A percentile compares a stretch with the other conserved stretches of the same genome.
Conservation (phyloP, 2,329 filamentous ascomycete species). For the Graphilbum fragrans region DNA sequence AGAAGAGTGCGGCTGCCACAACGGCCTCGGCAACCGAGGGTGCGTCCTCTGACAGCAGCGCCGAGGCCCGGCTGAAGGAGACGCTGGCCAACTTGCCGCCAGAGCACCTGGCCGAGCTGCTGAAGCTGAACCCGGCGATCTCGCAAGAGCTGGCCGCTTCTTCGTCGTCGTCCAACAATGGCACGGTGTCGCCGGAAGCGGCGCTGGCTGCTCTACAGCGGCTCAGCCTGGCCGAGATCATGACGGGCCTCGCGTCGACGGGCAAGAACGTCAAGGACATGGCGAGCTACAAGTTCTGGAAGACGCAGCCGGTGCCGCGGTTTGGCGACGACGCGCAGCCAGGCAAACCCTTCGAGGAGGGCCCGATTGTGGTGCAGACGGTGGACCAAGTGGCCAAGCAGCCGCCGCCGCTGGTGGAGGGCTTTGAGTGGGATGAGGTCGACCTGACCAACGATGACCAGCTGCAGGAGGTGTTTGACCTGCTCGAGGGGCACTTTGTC, state of each 20-base stretch:
- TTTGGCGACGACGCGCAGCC: conserved; percentile 44
- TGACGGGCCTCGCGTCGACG: conserved; percentile 62
- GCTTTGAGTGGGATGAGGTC: conserved; percentile 91
- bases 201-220: conserved; percentile 44
- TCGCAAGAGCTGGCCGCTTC: conserved; percentile 38
- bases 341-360: conserved; percentile 49
- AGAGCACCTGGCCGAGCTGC: conserved; percentile 51
- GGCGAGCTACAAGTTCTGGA: conserved; percentile 97
- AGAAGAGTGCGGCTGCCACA: conserved; percentile 31
- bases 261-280: conserved; percentile 93
- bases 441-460: conserved; percentile 68
- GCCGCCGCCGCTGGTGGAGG: conserved; percentile 61
- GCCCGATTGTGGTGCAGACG: conserved; percentile 71
- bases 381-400: conserved; percentile 69
- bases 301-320: conserved; percentile 86
- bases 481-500: conserved; percentile 89
- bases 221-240: conserved; percentile 57
- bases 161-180: conserved; percentile 11
- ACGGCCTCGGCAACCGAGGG: background rate
- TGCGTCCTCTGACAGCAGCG: conserved; percentile 2
- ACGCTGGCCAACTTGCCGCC: conserved; percentile 41
- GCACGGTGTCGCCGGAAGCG: conserved; percentile 19
- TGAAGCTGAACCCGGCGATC: conserved; percentile 61
- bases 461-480: conserved; percentile 81
- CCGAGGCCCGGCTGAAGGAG: conserved; percentile 31